Evolutionary conservation across 768 basidiomycete species (phyloP).

Genomic region (Boletus pseudo-olivaceus): DNA sequence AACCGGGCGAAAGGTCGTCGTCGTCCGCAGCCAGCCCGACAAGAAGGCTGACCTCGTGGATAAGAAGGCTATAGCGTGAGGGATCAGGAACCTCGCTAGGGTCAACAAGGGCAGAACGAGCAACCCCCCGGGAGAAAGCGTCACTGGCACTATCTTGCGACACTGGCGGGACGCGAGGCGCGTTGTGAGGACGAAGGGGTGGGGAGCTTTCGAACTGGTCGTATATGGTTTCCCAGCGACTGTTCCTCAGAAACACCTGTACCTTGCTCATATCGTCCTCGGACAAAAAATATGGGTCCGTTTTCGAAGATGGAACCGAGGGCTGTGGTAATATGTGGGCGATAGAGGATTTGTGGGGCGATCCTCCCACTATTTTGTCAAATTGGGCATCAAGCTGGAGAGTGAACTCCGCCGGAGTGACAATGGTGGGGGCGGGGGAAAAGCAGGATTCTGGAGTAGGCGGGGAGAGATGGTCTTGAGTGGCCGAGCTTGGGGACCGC

Average conservation of each 20-base stretch:
- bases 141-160: conserved; percentile 1
- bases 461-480: conserved; percentile 12
- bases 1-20: background rate
- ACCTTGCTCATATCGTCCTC: conserved; percentile 14
- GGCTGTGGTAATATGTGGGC: background rate
- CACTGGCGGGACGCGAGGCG: background rate
- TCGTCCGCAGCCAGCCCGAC: conserved; percentile 28
- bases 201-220: conserved; percentile 11
- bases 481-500: conserved; percentile 13
- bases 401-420: conserved; percentile 12
- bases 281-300: conserved; percentile 1
- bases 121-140: conserved; percentile 16
- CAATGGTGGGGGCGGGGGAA: conserved; percentile 9
- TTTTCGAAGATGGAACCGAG: background rate
- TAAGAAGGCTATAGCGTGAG: conserved; percentile 26
- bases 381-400: conserved; percentile 8
- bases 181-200: background rate
- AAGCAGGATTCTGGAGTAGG: conserved; percentile 19
- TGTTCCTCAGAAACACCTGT: conserved; percentile 16
- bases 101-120: conserved; percentile 2
- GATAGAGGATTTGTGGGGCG: background rate
- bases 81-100: conserved; percentile 5
- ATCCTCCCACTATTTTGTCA: background rate
- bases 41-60: conserved; percentile 32
- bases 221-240: conserved; percentile 5